Evolutionary conservation across 495 filamentous ascomycete species (phyloP), one percentile per base, ranked within the genome.

Genomic region (Poronia punctata): DNA sequence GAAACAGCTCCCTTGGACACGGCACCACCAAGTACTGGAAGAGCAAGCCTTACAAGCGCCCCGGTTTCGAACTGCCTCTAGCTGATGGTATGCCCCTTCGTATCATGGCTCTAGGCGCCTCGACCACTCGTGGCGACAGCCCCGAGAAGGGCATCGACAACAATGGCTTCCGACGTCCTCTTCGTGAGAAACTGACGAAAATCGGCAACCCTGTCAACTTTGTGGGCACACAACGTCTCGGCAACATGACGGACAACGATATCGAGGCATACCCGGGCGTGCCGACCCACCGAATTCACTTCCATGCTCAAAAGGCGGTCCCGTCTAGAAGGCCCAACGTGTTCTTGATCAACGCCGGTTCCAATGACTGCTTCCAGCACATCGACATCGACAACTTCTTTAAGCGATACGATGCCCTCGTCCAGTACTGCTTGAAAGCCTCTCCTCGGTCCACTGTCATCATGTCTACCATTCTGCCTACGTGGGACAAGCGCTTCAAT

Each of bases 251-350:
- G 9, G 55, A 61, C 38, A 62, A 65, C 37, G 48, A 61, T 25
- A 56, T 61, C 29, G 61, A 65, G 25, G 61, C 59, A 8, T 65
- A 59, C 38, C 59, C 56, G 4, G 61, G 59, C 12, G 52, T 59
- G 5, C 43, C 43, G 17, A 62, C 60, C 18, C 48, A 52, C 12
- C 50, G 54, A 17, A 61, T 65, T 11, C 48, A 52, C 16, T 46
- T 36, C 29, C 57, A 62, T 29, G 59, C 59, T 1, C 32, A 42
- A 33, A 54, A 39, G 26, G 54, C 61, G 2, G 50, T 61, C 6
- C 50, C 52, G 4, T 33, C 46, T 7, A 51, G 49, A 20, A 53
- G 42, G 33, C 61, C 61, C 11, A 54, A 65, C 32, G 21, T 65
- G 0, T 56, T 62, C 32, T 46, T 55, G 17, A 42, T 65, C 30